These are phyloP conservation scores for Microdochium paspali DNA, from an alignment of 2,329 filamentous ascomycete genomes.

Conservation along the genomic window DNA sequence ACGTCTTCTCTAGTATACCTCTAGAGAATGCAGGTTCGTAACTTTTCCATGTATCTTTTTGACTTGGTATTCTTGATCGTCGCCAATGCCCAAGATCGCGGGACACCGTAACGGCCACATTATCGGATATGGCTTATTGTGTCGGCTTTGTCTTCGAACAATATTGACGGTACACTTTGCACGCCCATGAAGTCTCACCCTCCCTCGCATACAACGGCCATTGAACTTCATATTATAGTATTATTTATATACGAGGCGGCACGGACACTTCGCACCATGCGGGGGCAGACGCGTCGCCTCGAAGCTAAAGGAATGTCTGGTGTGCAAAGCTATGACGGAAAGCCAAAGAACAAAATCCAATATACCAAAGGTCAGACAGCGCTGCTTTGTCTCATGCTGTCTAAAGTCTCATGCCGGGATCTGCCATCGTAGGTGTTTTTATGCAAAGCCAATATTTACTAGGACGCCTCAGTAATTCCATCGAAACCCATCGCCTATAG, in stretches of 20 bases:
- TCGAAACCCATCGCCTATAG: not conserved
- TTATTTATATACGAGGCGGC: not conserved
- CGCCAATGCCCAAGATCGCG: too few relatives aligned
- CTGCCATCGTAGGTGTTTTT: not conserved
- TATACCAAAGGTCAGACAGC: not conserved
- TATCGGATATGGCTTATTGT: too few relatives aligned
- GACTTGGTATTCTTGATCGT: too few relatives aligned
- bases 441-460: constrained; percentile 1
- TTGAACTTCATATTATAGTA: not conserved
- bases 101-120: too few relatives aligned
- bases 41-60: too few relatives aligned
- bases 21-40: too few relatives aligned
- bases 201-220: not conserved
- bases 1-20: too few relatives aligned
- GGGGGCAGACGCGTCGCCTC: not conserved
- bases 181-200: too few relatives aligned
- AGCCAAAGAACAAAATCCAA: not conserved
- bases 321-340: not conserved
- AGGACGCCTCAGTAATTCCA: not conserved
- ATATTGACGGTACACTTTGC: too few relatives aligned
- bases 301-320: not conserved
- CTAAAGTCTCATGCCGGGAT: not conserved
- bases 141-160: too few relatives aligned
- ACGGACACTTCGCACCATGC: too few relatives aligned
- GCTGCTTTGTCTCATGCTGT: not conserved